phyloP scores from a whole-genome alignment of 345 rosid species.

The Moricandia moricandioides region DNA sequence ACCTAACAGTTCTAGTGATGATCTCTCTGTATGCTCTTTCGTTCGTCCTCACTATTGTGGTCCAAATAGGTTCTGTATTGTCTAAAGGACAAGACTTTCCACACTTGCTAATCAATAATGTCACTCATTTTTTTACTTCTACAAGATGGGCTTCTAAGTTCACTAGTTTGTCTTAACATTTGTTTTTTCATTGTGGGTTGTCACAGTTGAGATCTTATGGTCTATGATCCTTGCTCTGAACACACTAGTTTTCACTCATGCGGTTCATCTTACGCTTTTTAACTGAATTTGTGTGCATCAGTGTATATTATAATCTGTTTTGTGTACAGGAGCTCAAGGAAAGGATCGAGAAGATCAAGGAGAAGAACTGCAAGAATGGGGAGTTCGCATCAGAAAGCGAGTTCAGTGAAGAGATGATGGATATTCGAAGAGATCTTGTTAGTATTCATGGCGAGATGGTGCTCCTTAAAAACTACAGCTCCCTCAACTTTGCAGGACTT shows the following conservation, averaged over 20 bases:
- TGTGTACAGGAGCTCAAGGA: slow-evolving; percentile 72
- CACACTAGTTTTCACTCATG: background rate
- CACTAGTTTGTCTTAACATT: background rate
- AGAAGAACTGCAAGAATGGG: slow-evolving; percentile 50
- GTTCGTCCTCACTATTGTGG: background rate
- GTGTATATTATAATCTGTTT: background rate
- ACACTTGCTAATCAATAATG: background rate
- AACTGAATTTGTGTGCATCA: background rate
- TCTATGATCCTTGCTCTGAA: background rate
- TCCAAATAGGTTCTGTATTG: background rate
- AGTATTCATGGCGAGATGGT: slow-evolving; percentile 72
- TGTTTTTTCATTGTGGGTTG: no score
- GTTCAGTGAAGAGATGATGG: slow-evolving; percentile 91
- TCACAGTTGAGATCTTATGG: slow-evolving; percentile 4
- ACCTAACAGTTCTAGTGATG: background rate
- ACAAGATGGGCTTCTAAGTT: background rate
- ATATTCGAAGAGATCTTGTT: slow-evolving; percentile 82
- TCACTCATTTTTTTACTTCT: background rate
- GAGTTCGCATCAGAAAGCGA: slow-evolving; percentile 58
- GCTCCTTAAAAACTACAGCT: slow-evolving; percentile 14
- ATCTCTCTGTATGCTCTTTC: background rate
- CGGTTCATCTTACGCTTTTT: background rate
- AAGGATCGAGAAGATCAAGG: slow-evolving; percentile 65
- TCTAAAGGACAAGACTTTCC: background rate
- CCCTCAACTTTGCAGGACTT: slow-evolving; percentile 87